Evolutionary conservation across 2,329 filamentous ascomycete species (phyloP), one percentile per base, ranked within the genome.

Genomic region (Fusarium citri): DNA sequence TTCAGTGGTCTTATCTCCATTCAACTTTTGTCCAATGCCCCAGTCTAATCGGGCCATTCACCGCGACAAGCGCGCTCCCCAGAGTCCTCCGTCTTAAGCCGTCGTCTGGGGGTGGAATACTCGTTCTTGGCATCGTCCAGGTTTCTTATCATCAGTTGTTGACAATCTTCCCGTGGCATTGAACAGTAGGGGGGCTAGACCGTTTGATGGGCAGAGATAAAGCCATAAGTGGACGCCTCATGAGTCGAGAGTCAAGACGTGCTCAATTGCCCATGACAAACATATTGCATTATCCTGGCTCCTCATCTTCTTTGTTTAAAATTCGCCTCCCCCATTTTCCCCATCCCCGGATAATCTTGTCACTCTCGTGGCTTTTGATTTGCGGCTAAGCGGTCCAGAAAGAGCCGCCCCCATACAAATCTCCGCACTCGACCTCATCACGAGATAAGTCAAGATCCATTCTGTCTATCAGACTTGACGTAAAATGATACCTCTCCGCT

Each of bases 1-100:
- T 53, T 61, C 37, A 41, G 60, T 56, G 55, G 56, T 65, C 31
- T 54, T 66, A 65, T 62, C 59, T 54, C 57, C 61, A 65, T 68
- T 40, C 58, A 55, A 55, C 34, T 59, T 68, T 66, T 59, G 63
- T 46, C 42, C 56, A 64, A 55, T 40, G 60, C 50, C 65, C 61
- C 67, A 59, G 61, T 66, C 25, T 71, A 60, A 64, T 70, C 59
- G 55, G 62, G 49, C 69, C 73, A 74, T 64, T 56, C 68, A 64
- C 58, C 73, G 73, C 73, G 73, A 75, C 73, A 75, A 75, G 73
- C 73, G 73, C 73, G 63, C 55, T 68, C 72, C 73, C 73, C 73
- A 75, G 64, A 72, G 55, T 54, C 51, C 26, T 65, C 69, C 66
- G 61, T 56, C 55, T 66, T 40, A 68, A 68, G 57, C 64, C 69